Evolutionary conservation across 495 filamentous ascomycete species (phyloP), one percentile per base, ranked within the genome.

Genomic region (Penicillium parvum): DNA sequence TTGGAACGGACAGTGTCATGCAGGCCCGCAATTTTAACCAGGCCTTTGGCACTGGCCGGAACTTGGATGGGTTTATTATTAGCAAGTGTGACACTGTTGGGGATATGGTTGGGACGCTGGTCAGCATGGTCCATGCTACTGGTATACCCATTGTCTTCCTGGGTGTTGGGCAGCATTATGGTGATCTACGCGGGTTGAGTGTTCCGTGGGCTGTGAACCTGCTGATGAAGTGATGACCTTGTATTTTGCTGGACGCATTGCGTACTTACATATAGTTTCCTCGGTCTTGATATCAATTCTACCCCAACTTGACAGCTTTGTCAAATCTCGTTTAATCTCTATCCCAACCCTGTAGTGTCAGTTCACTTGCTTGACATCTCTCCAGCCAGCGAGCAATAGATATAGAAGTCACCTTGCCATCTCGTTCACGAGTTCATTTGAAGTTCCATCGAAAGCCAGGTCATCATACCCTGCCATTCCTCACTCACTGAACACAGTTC

Each of bases 61-160:
- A 79, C 36, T 61, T 94, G 33, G 92, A 98, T 64, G 92, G 92
- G 3, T 98, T 98, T 57, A 95, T 98, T 53, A 96, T 98, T 55
- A 90, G 84, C 45, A 98, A 98, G 60, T 98, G 92, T 63, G 92
- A 98, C 67, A 98, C 92, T 1, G 92, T 97, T 30, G 92, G 92
- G 18, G 91, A 97, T 68, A 98, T 97, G 92, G 88, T 96, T 29
- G 92, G 92, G 20, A 95, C 88, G 3, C 65, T 98, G 49, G 92
- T 98, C 20, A 95, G 88, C 64, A 95, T 98, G 75, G 94, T 97
- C 29, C 91, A 96, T 72, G 90, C 92, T 10, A 97, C 94, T 3
- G 89, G 91, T 11, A 90, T 96, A 37, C 92, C 92, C 5, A 89
- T 98, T 32, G 72, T 96, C 4, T 97, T 96, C 59, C 71, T 98